Conservation (phyloP, 495 filamentous ascomycete species). For the Trichoderma orchidacearum region DNA sequence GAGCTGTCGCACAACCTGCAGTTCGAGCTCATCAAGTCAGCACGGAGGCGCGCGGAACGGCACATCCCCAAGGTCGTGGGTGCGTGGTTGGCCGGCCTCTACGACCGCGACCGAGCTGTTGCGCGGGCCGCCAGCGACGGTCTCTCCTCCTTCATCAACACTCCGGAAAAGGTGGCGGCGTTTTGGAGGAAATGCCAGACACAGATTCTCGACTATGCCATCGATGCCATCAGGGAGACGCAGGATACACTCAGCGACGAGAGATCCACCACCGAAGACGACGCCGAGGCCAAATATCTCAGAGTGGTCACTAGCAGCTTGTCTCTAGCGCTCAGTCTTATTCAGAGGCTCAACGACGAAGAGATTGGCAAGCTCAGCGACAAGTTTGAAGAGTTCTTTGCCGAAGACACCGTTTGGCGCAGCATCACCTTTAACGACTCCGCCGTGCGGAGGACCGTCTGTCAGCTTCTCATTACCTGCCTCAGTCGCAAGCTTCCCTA, state of each 20-base stretch:
- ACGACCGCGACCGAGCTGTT: constrained; percentile 68
- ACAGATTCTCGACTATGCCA: constrained; percentile 67
- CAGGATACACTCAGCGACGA: constrained; percentile 75
- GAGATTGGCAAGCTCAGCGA: constrained; percentile 38
- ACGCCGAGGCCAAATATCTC: constrained; percentile 70
- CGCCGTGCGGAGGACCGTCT: constrained; percentile 55
- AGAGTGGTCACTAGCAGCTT: constrained; percentile 60
- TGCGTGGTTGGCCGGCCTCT: constrained; percentile 76
- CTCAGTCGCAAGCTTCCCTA: constrained; percentile 40
- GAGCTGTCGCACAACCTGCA: constrained; percentile 68
- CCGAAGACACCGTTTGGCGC: constrained; percentile 57
- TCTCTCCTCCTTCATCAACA: constrained; percentile 56
- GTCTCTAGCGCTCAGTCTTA: constrained; percentile 38
- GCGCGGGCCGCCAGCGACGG: constrained; percentile 62
- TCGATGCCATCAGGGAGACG: constrained; percentile 66
- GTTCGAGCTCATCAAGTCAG: constrained; percentile 53
- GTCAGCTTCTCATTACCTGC: constrained; percentile 48
- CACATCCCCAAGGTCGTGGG: constrained; percentile 64
- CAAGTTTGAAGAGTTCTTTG: constrained; percentile 41
- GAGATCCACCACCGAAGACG: constrained; percentile 67
- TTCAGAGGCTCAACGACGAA: constrained; percentile 28
- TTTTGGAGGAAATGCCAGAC: constrained; percentile 67
- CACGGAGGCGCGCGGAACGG: constrained; percentile 67
- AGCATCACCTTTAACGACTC: constrained; percentile 53
- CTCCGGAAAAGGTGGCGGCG: constrained; percentile 58